Evolutionary conservation across 2,329 filamentous ascomycete species (phyloP), one percentile per base, ranked within the genome.

Genomic region (Neonectria coccinea): DNA sequence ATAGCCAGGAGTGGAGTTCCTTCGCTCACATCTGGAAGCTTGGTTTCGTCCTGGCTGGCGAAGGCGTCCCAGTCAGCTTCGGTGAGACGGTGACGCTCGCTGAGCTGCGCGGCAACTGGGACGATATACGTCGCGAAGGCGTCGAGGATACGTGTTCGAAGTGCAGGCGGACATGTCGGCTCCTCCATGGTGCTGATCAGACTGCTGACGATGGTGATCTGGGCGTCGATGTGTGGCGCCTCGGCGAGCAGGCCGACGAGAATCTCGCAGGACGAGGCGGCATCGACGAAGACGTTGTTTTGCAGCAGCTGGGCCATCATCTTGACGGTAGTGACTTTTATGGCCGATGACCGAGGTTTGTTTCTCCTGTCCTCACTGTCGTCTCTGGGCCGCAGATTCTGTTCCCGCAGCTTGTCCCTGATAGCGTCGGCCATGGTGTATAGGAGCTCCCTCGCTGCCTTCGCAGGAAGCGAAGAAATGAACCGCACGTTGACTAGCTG

Each of bases 311-410:
- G 75, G 0, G 76, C 75, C n/a, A 80, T 69, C 74, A 80, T 78
- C 55, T 80, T 79, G 54, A 80, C 69, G 0, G 78, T 80, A 1
- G 74, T 77, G 5, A 80, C 70, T 58, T 79, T 80, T 55, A 80
- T 68, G 4, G 67, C 57, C 2, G 75, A 69, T 2, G 45, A 10
- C 11, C 47, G 57, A 3, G 41, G 25, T 25, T 67, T 20, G 3
- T 67, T 56, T 1, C 41, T 55, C 6, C 16, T 10, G 5, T 16
- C 45, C 2, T 59, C 36, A 6, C 7, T 42, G n/a, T 48, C 33
- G 39, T 61, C 60, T 25, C 48, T 56, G 1, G 44, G 54, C 4
- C 67, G 65, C 20, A 44, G 41, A 22, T 71, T 74, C 50, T 74
- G 73, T 20, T 74, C 59, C 14, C 69, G 62, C 56, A 79, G 71